Percentiles rank a stretch among this genome's conserved stretches.
Conservation (phyloP, 257 asterid species). For the Solanum clarkiae region DNA sequence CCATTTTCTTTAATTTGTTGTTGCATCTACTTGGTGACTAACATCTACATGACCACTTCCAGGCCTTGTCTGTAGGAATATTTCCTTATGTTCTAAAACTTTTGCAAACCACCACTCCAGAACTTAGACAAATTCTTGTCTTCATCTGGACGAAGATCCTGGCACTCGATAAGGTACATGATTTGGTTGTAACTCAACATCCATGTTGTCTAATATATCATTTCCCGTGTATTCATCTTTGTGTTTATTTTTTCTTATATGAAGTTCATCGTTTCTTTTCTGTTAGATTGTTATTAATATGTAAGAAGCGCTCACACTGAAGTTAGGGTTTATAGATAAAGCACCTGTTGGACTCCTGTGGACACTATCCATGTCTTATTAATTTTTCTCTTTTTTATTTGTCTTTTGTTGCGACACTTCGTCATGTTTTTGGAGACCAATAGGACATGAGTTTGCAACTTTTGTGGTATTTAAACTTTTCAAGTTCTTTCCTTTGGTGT, state of each 20-base stretch:
- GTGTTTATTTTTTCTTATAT: neutral
- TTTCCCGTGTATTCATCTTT: neutral
- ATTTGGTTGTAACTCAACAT: neutral
- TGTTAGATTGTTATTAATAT: neutral
- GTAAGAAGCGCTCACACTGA: neutral
- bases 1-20: neutral
- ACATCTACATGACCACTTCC: neutral
- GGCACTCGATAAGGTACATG: slow-evolving; percentile 82
- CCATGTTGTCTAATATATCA: neutral
- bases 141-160: slow-evolving; percentile 98
- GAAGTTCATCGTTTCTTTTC: neutral
- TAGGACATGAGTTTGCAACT: neutral
- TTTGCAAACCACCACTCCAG: slow-evolving; percentile 89
- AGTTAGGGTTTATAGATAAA: neutral
- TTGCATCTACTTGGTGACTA: neutral
- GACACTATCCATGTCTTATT: neutral
- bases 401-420: neutral
- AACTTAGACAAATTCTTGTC: slow-evolving; percentile 93
- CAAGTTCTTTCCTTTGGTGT: neutral
- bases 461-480: neutral
- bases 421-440: neutral
- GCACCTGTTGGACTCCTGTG: neutral
- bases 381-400: neutral
- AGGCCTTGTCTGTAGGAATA: slow-evolving; percentile 98
- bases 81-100: slow-evolving; percentile 96